phyloP scores from a whole-genome alignment of 208 protist genomes.

The Tetramitus jugosus region DNA sequence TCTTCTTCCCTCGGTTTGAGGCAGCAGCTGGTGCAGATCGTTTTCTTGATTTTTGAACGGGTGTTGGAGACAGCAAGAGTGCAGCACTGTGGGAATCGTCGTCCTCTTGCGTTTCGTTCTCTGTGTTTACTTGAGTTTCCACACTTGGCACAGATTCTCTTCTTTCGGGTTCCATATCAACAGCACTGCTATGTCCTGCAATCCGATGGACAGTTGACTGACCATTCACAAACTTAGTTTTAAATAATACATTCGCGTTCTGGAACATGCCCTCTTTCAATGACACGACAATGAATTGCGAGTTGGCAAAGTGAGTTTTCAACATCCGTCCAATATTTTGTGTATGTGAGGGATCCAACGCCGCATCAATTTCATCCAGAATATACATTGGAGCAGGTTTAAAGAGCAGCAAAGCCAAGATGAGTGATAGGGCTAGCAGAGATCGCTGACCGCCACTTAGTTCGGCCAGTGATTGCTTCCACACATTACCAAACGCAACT shows the following conservation, averaged over 20 bases:
- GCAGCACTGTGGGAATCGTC: no score
- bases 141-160: no score
- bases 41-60: no score
- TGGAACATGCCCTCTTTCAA: conserved; percentile 99
- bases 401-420: conserved; percentile 94
- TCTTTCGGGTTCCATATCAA: no score
- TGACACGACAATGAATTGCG: conserved; percentile 99
- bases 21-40: no score
- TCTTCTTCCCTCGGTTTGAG: no score
- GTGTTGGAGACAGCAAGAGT: no score
- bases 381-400: conserved; percentile 99
- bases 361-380: conserved; percentile 99
- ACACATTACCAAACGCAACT: conserved; percentile 91
- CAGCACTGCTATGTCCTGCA: no score
- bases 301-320: conserved; percentile 84
- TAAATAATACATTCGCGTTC: conserved; percentile 98
- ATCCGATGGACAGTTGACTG: conserved; percentile 37
- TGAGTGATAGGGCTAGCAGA: conserved; percentile 97
- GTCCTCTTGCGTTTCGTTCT: no score
- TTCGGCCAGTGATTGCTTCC: conserved; percentile 95
- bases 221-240: conserved; percentile 85
- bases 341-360: conserved; percentile 98
- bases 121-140: no score
- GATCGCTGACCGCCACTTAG: conserved; percentile 98
- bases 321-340: conserved; percentile 97